Evolutionary conservation across 2,329 filamentous ascomycete species (phyloP).

Genomic region (Ceratocystis cubensis): DNA sequence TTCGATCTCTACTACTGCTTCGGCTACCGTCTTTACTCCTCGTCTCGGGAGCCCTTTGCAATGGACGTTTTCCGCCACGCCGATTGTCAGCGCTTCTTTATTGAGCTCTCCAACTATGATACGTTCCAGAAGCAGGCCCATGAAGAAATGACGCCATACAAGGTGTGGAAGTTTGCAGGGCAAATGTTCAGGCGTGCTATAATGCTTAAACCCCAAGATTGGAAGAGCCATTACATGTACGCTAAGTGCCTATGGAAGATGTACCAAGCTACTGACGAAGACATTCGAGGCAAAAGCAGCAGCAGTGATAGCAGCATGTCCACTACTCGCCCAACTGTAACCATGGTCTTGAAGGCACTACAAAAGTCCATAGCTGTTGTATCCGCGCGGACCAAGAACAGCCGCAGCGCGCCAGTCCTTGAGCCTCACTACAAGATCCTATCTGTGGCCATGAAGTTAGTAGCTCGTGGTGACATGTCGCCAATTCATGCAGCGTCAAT

Average conservation of each 20-base stretch:
- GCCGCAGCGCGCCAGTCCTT: conserved; percentile 61
- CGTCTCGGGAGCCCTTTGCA: conserved; percentile 48
- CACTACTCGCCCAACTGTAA: conserved; percentile 28
- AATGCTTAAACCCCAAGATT: conserved; percentile 41
- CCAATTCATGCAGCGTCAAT: conserved; percentile 39
- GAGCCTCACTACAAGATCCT: conserved; percentile 91
- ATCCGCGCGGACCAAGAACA: conserved; percentile 40
- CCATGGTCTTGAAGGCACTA: conserved; percentile 36
- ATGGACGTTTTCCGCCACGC: conserved; percentile 49
- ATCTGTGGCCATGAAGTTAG: conserved; percentile 69
- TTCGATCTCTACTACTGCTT: conserved; percentile 50
- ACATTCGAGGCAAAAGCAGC: conserved; percentile 25
- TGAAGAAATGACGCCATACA: conserved; percentile 45
- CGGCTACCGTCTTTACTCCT: conserved; percentile 49
- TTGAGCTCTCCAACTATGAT: conserved; percentile 37
- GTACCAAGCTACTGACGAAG: conserved; percentile 41
- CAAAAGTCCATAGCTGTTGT: conserved; percentile 41
- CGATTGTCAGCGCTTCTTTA: conserved; percentile 46
- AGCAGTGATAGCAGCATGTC: conserved; percentile 13
- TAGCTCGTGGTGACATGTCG: conserved; percentile 40
- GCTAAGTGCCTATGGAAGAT: conserved; percentile 53
- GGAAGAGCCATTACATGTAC: conserved; percentile 51
- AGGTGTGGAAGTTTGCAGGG: conserved; percentile 49
- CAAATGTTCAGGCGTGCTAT: conserved; percentile 45
- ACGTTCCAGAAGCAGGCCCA: conserved; percentile 43